Evolutionary conservation across 2,329 filamentous ascomycete genomes (phyloP), one percentile per base, ranked within the genome.

Genomic region (Chaetomium strumarium): DNA sequence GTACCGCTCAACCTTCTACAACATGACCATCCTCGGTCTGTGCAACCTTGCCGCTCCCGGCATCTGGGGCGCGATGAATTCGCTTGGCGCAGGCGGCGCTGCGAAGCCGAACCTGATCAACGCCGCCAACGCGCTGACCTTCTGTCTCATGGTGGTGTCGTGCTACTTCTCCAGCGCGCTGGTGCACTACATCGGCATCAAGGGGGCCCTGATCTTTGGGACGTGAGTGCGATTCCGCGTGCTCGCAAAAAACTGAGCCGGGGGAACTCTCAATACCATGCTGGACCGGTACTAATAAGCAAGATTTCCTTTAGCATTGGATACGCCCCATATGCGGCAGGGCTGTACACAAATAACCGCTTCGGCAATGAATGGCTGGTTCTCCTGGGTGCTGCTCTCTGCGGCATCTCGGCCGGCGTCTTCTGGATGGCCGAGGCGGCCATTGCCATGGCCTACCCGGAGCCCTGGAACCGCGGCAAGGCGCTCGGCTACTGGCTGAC

Each of bases 401-500:
- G 42, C 42, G 42, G 42, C 42, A 45, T 45, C 30, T 45, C 42
- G 9, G 42, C 42, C 5, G 42, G 42, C 42, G 42, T 45, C 30
- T 45, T 45, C 31, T 45, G 42, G 42, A 45, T 36, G 42, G 42
- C 42, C 10, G 42, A 45, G 17, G 42, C 42, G 9, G 42, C 42
- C 42, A 36, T 45, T 8, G 42, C 42, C 42, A 45, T 45, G 1
- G 42, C 42, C 30, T 45, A 45, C 16, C 42, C 42, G 8, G 42
- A 45, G 29, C 42, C 42, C 12, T 45, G 42, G 42, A 45, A 45
- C 31, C 30, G 42, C 29, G 42, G 42, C 31, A 45, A 45, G 16
- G 42, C 42, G 30, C 31, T 45, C 3, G 42, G 42, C n/a, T 45
- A 45, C 42, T 45, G 42, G 42, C 42, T 45, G 42, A 45, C 42